These are phyloP conservation scores for Besnoitia besnoiti DNA, from an alignment of 169 alveolate species.

Conservation along the genomic window DNA sequence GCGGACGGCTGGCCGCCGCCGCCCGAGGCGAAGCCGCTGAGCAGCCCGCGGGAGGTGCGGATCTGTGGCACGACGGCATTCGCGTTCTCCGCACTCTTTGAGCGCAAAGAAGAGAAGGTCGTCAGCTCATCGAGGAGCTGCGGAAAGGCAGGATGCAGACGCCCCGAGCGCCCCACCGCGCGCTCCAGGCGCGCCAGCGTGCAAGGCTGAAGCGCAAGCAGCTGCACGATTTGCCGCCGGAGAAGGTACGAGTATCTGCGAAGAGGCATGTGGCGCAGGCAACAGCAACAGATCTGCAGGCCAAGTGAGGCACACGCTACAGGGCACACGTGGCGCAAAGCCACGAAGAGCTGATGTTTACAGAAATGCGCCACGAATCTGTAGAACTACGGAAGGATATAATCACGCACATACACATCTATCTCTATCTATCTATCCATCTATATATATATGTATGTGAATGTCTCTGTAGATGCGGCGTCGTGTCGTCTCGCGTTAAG, in stretches of 20 bases:
- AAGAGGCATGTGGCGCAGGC: too few relatives aligned
- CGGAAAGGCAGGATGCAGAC: neutral
- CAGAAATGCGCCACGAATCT: neutral
- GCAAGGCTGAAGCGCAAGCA: conserved; percentile 21
- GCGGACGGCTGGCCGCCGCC: neutral
- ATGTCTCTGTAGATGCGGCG: neutral
- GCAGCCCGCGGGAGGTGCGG: neutral
- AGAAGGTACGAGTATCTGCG: conserved; percentile 23
- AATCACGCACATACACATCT: neutral
- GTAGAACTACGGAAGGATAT: neutral
- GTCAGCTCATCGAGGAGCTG: neutral
- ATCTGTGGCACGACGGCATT: neutral
- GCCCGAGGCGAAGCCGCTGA: neutral
- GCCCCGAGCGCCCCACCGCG: conserved; percentile 24
- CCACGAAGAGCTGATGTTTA: neutral
- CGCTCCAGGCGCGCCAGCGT: conserved; percentile 8
- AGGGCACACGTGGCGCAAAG: neutral
- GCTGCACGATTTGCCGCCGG: conserved; percentile 21
- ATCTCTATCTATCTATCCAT: neutral
- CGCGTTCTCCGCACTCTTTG: neutral
- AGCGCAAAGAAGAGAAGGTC: neutral
- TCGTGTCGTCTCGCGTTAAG: neutral
- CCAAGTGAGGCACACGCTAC: neutral
- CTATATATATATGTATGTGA: neutral
- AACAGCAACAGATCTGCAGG: neutral